These are phyloP conservation scores for Heliocybe sulcata DNA, from an alignment of 1,284 basidiomycete genomes.

Conservation along the genomic window DNA sequence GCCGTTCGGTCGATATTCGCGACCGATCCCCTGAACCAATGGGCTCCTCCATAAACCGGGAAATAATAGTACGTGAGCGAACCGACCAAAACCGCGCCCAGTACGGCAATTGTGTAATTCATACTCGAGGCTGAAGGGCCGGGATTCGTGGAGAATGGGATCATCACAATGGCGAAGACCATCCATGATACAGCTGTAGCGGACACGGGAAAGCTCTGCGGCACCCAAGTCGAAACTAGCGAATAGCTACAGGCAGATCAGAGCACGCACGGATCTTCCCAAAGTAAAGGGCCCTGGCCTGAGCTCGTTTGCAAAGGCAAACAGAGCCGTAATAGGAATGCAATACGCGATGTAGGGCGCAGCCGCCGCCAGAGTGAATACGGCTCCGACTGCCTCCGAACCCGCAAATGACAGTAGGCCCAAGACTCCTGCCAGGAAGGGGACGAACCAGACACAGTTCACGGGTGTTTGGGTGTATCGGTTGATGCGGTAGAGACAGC, in stretches of 20 bases:
- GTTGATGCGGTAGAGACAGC: constrained; percentile 10
- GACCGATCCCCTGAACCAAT: constrained; percentile 62
- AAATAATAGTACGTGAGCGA: constrained; percentile 58
- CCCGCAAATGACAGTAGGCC: neutral
- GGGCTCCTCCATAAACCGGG: constrained; percentile 57
- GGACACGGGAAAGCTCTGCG: no score
- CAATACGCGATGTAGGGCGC: constrained; percentile 56
- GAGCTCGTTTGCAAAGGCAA: constrained; percentile 43
- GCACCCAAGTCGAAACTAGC: no score
- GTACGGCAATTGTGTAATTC: constrained; percentile 65
- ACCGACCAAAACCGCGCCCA: constrained; percentile 46
- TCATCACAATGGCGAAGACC: constrained; percentile 50
- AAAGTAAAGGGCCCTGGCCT: constrained; percentile 60
- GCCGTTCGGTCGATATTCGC: neutral
- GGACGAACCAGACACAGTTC: constrained; percentile 1
- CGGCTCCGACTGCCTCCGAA: neutral
- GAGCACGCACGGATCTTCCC: constrained; percentile 42
- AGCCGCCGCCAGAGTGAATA: neutral
- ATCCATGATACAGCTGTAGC: constrained; percentile 49
- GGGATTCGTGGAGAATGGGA: constrained; percentile 55
- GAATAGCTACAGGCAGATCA: no score
- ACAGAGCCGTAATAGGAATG: constrained; percentile 33
- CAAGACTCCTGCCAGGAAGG: neutral
- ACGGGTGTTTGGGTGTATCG: constrained; percentile 12
- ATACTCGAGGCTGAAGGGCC: constrained; percentile 37